phyloP scores from a whole-genome alignment of 176 grass and related monocot species.

The Panicum miliaceum region DNA sequence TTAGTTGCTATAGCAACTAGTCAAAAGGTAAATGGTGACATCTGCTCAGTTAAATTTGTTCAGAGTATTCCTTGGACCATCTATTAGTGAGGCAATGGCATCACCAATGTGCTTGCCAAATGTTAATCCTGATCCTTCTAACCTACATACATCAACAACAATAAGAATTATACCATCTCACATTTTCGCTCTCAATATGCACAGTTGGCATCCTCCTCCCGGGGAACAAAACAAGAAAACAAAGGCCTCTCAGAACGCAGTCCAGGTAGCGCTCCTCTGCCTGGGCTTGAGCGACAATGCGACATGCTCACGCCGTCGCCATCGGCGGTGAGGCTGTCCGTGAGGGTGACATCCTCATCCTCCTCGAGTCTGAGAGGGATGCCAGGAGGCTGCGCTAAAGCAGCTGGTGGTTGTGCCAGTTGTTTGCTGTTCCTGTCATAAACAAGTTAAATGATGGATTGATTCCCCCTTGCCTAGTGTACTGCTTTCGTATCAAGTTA shows the following conservation, averaged over 20 bases:
- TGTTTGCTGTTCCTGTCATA: background rate
- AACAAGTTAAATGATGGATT: background rate
- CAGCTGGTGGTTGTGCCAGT: background rate
- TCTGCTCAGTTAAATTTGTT: too few relatives aligned
- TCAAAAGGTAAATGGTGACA: too few relatives aligned
- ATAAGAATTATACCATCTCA: background rate
- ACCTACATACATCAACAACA: too few relatives aligned
- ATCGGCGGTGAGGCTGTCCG: slow-evolving; percentile 27
- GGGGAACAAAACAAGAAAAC: too few relatives aligned
- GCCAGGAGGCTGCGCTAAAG: slow-evolving; percentile 74
- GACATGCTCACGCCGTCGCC: background rate
- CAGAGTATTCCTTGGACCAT: background rate
- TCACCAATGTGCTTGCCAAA: background rate
- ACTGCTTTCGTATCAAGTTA: slow-evolving; percentile 35
- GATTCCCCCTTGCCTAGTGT: slow-evolving; percentile 31
- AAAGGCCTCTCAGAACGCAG: slow-evolving; percentile 36
- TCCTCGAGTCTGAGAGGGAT: slow-evolving; percentile 78
- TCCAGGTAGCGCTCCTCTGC: slow-evolving; percentile 50
- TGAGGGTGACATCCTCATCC: slow-evolving; percentile 78
- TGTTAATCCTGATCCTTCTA: slow-evolving; percentile 5
- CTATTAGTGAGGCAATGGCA: background rate
- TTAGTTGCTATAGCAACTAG: too few relatives aligned
- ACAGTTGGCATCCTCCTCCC: background rate
- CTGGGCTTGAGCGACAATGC: slow-evolving; percentile 39
- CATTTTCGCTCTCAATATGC: background rate